A percentile compares a stretch with the other conserved stretches of the same genome.
These are phyloP conservation scores for Phoma sp. DNA, from an alignment of 2,329 filamentous ascomycete species.

Conservation along the genomic window DNA sequence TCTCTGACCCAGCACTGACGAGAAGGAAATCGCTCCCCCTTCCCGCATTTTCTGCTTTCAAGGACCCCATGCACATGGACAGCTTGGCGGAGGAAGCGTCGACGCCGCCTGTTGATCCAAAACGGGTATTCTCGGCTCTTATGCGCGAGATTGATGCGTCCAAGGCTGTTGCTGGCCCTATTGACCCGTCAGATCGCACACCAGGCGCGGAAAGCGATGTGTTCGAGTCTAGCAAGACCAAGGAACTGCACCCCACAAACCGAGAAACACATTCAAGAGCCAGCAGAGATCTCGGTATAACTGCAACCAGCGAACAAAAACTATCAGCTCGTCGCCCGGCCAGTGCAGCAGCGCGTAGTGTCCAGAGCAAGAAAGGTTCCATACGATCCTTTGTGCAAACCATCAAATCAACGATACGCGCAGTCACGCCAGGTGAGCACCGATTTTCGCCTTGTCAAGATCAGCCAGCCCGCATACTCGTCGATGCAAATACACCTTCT, in stretches of 20 bases:
- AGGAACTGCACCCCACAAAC: slow-evolving; percentile 18
- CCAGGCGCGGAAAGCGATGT: slow-evolving; percentile 36
- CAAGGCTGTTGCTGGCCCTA: slow-evolving; percentile 11
- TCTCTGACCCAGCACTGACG: slow-evolving; percentile 24
- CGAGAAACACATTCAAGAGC: slow-evolving; percentile 24
- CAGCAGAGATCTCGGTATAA: slow-evolving; percentile 15
- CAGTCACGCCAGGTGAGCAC: slow-evolving; percentile 43
- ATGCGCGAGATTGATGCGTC: slow-evolving; percentile 44
- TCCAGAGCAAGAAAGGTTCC: slow-evolving; percentile 35
- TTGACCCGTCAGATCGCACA: slow-evolving; percentile 9
- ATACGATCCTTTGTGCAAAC: slow-evolving; percentile 37
- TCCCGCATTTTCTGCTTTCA: slow-evolving; percentile 36
- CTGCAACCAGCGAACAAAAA: slow-evolving; percentile 19
- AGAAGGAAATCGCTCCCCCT: slow-evolving; percentile 30
- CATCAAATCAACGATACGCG: slow-evolving; percentile 48
- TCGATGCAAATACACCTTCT: slow-evolving; percentile 12
- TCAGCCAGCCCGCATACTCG: slow-evolving; percentile 5
- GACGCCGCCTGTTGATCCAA: slow-evolving; percentile 38
- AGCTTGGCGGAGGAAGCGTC: slow-evolving; percentile 33
- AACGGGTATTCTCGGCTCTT: slow-evolving; percentile 46
- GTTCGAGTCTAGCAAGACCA: slow-evolving; percentile 33
- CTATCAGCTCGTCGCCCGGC: slow-evolving; percentile 19
- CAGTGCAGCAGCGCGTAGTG: slow-evolving; percentile 19
- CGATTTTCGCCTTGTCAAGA: slow-evolving; percentile 17
- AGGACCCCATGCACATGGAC: slow-evolving; percentile 43